These are phyloP conservation scores for Termitomyces sp. DNA, from an alignment of 768 basidiomycete genomes.

Conservation along the genomic window DNA sequence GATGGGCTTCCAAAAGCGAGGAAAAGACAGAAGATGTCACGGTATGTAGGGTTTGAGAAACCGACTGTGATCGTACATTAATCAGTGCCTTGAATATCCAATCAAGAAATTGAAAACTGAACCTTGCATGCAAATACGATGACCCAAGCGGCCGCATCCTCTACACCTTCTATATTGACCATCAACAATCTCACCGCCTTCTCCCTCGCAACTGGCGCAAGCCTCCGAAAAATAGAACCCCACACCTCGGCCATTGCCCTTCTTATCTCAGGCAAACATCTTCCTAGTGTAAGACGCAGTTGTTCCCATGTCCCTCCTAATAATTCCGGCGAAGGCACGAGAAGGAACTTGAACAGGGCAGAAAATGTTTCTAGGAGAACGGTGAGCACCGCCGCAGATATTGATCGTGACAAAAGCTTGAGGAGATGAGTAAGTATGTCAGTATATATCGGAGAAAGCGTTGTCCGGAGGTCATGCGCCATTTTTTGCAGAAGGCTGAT, in stretches of 20 bases:
- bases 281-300: conserved; percentile 44
- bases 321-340: conserved; percentile 57
- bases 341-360: conserved; percentile 63
- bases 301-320: conserved; percentile 56
- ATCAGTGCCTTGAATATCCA: conserved; percentile 8
- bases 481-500: conserved; percentile 72
- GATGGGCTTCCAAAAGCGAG: conserved; percentile 51
- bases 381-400: conserved; percentile 57
- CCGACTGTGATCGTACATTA: conserved; percentile 43
- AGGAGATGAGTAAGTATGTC: conserved; percentile 52
- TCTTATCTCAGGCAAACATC: conserved; percentile 67
- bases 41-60: conserved; percentile 79
- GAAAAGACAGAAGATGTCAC: conserved; percentile 57
- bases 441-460: conserved; percentile 57
- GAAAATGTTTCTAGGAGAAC: conserved; percentile 64
- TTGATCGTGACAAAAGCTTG: conserved; percentile 47
- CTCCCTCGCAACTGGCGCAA: conserved; percentile 56
- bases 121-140: conserved; percentile 80
- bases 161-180: conserved; percentile 40
- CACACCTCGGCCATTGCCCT: conserved; percentile 82
- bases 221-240: conserved; percentile 69
- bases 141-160: conserved; percentile 68
- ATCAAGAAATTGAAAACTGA: background rate
- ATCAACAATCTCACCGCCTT: conserved; percentile 53
- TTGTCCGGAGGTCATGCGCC: conserved; percentile 75